Base-by-base conservation (phyloP, 192 early-diverging fungal genomes). In the Obelidium mucronatum region DNA sequence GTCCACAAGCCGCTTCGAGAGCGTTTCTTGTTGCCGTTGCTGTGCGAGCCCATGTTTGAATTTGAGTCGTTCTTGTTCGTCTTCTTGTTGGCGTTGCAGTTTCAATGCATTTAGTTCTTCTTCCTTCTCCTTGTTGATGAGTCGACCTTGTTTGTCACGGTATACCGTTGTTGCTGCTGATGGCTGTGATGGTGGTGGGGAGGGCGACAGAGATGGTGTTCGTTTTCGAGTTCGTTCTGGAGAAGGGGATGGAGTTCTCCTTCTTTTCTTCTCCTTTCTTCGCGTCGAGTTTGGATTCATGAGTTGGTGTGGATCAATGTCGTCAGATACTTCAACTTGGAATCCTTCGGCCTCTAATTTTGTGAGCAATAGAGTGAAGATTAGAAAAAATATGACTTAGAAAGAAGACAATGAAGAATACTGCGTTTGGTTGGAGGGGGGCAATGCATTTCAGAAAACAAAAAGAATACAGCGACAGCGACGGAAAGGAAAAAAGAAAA, bases 41-140 rank as follows among this genome's bases (percentile, higher is more conserved):
- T 93, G 92, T 0, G 85, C 90, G n/a, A 89, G 34, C 0, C 92
- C 92, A 39, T 83, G 80, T 42, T 87, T 88, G 86, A 89, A 92
- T 62, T 90, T 85, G 71, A 81, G 76, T 67, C 87, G 81, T 48
- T 67, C 78, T 34, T 78, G 75, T 48, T 81, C 78, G 15, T 78
- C 86, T 26, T 87, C 83, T 22, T 71, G 48, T 13, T 76, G 67
- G 2, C 78, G 81, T 30, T 81, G 62, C 52, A 70, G 61, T 28
- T 78, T 82, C 6, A 53, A 44, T 19, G 69, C 66, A 66, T 81
- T 76, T 19, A 85, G 82, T 17, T 81, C 81, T 30, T 76, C 61
- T 61, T 82, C 76, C 19, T 73, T 76, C n/a, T 83, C 88, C 2
- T 87, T 71, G 58, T 93, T 85, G 56, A 86, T 79, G 40, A 76